Base-by-base conservation (phyloP, 768 basidiomycete genomes). In the Pisolithus orientalis region DNA sequence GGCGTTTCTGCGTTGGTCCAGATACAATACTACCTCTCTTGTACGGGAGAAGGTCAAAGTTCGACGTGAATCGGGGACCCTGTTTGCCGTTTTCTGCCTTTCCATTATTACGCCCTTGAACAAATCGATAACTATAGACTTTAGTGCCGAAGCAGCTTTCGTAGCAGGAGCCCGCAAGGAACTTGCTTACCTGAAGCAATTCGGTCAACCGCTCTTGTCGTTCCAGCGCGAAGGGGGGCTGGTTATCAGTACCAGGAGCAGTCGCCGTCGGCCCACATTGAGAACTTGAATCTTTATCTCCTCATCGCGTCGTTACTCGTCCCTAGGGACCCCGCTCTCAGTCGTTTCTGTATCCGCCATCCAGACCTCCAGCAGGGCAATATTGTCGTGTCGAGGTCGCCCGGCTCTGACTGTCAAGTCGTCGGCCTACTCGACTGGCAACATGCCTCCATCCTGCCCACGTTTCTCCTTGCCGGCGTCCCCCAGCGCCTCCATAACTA, bases 381-480 rank as follows among this genome's bases (percentile, higher is more conserved):
- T 58, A 64, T 81, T 70, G 64, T 75, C 54, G 73, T 81, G 31
- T 70, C 69, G 17, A 69, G 54, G 59, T 78, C 75, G 61, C 56
- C 75, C 52, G 78, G 71, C 62, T 77, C 75, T 59, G 51, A 46
- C 62, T 65, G 51, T 57, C 47, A 73, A 40, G 53, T 80, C 61
- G 65, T 72, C 52, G 57, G 77, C 68, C 54, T 79, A 65, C 13
- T 78, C 50, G 77, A 79, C 72, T 80, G 77, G 79, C 78, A 80
- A 70, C 77, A 80, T 65, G 54, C 79, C 56, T 66, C 77, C 3
- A 75, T 81, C 69, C 71, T 80, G 27, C 78, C 79, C 62, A 21
- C 55, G 57, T 80, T 76, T 66, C 78, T 81, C 69, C 72, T 70
- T 53, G 70, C 75, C 34, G 68, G 73, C 54, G 63, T 76, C 62